Conservation (phyloP, 2,329 filamentous ascomycete species). For the Beauveria medogensis region DNA sequence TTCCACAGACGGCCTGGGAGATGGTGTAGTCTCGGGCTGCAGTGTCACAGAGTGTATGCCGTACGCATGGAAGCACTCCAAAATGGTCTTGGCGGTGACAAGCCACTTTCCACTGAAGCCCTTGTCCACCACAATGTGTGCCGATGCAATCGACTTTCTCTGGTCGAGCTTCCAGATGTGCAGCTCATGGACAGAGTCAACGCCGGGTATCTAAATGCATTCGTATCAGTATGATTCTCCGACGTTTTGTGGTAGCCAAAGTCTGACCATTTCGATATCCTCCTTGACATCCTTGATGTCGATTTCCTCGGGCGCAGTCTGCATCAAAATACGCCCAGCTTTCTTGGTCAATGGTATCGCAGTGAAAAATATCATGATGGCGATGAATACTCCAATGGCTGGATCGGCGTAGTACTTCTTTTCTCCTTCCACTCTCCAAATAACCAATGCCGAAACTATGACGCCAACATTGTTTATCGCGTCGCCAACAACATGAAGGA, state of each 20-base stretch:
- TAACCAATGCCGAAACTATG: constrained; percentile 59
- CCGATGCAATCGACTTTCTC: constrained; percentile 59
- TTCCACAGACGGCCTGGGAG: constrained; percentile 7
- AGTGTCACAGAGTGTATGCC: constrained; percentile 65
- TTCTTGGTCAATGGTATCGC: constrained; percentile 54
- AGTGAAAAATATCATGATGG: constrained; percentile 62
- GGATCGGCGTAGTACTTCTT: constrained; percentile 65
- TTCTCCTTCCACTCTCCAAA: constrained; percentile 55
- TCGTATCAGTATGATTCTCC: neutral
- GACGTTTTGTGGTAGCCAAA: neutral
- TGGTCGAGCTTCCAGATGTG: constrained; percentile 70
- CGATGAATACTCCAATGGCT: constrained; percentile 58
- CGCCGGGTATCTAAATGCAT: constrained; percentile 49
- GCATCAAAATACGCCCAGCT: constrained; percentile 57
- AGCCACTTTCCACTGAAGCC: constrained; percentile 50
- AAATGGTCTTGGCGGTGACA: constrained; percentile 51
- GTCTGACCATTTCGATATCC: constrained; percentile 54
- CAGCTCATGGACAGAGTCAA: constrained; percentile 61
- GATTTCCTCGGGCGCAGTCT: constrained; percentile 55
- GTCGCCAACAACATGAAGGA: constrained; percentile 65
- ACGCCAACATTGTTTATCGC: constrained; percentile 71
- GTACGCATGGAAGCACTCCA: constrained; percentile 64
- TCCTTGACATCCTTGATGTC: constrained; percentile 55
- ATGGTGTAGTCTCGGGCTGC: constrained; percentile 48
- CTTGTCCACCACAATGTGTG: constrained; percentile 57